These are phyloP conservation scores for Tetracladium setigerum DNA, from an alignment of 495 filamentous ascomycete genomes.

Conservation along the genomic window DNA sequence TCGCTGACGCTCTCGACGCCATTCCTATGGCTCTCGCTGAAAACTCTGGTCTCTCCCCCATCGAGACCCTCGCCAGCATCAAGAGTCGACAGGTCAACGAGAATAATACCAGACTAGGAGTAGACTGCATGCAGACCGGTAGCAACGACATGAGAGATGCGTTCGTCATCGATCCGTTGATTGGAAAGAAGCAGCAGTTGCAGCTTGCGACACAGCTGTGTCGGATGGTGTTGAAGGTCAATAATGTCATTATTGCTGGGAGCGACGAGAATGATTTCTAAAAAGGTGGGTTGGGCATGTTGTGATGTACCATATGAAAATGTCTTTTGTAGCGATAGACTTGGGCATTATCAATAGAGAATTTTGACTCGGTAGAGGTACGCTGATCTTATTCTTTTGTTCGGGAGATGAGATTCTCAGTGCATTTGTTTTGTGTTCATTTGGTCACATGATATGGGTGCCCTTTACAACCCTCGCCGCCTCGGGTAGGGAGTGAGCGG, in stretches of 20 bases:
- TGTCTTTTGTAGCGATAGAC: conserved; percentile 11
- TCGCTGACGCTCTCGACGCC: conserved; percentile 88
- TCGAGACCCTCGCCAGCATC: conserved; percentile 88
- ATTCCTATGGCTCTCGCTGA: conserved; percentile 96
- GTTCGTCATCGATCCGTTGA: conserved; percentile 96
- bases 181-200: conserved; percentile 95
- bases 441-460: no score
- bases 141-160: conserved; percentile 95
- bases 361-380: background rate
- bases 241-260: conserved; percentile 94
- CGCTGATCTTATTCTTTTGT: no score
- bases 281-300: conserved; percentile 14
- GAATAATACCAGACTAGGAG: conserved; percentile 75
- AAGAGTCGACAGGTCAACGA: conserved; percentile 94
- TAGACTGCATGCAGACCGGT: conserved; percentile 95
- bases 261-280: conserved; percentile 91
- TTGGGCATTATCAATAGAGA: conserved; percentile 13
- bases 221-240: conserved; percentile 97
- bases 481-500: no score
- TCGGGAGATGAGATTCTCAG: no score
- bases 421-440: no score
- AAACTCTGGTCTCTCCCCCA: conserved; percentile 93
- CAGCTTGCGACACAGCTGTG: conserved; percentile 94
- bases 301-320: conserved; percentile 18
- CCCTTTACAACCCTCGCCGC: no score